These are phyloP conservation scores for Pleurotus djamor DNA, from an alignment of 768 basidiomycete genomes.

Conservation along the genomic window DNA sequence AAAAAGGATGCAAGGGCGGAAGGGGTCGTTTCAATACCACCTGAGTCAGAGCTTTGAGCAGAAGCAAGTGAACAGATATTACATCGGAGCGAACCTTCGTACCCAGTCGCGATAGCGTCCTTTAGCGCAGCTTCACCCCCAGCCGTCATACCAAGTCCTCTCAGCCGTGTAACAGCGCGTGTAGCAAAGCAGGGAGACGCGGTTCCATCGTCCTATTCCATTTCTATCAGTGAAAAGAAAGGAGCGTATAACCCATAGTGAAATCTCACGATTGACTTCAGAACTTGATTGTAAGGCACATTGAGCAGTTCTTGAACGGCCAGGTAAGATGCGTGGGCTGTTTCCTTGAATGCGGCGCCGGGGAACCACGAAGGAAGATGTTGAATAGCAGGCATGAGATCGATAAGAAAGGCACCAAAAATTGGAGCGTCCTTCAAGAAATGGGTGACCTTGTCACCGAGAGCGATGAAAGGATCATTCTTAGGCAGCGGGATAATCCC, in stretches of 20 bases:
- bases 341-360: background rate
- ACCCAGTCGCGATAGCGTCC: background rate
- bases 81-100: background rate
- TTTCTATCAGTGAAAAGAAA: background rate
- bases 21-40: background rate
- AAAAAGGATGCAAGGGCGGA: background rate
- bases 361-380: background rate
- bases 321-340: background rate
- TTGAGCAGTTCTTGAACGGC: background rate
- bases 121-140: background rate
- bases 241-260: background rate
- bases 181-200: background rate
- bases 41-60: conserved; percentile 10
- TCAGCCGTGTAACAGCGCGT: background rate
- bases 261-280: background rate
- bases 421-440: conserved; percentile 48
- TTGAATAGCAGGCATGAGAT: conserved; percentile 36
- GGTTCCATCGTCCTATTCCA: background rate
- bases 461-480: conserved; percentile 44
- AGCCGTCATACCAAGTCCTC: background rate
- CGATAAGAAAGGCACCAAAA: conserved; percentile 54
- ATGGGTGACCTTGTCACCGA: conserved; percentile 50
- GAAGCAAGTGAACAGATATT: background rate
- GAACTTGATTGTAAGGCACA: background rate
- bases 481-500: conserved; percentile 42